phyloP scores from a whole-genome alignment of 495 filamentous ascomycete genomes.

The Penicillium coprophilum region DNA sequence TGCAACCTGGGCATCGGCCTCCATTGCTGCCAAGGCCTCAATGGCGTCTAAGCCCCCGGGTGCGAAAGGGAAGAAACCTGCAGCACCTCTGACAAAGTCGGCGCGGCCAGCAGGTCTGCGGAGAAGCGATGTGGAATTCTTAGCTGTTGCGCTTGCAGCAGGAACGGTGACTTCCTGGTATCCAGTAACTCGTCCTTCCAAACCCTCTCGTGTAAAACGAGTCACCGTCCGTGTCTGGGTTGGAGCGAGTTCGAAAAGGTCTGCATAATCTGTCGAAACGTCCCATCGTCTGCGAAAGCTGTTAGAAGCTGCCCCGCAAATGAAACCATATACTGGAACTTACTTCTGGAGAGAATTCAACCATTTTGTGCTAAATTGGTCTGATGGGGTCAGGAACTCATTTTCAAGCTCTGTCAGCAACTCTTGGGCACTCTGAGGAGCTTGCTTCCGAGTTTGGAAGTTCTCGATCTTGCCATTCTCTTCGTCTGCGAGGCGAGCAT shows the following conservation, averaged over 20 bases:
- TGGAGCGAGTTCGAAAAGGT: constrained; percentile 81
- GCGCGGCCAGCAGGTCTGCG: constrained; percentile 84
- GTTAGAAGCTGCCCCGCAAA: constrained; percentile 19
- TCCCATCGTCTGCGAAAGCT: constrained; percentile 69
- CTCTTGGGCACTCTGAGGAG: constrained; percentile 47
- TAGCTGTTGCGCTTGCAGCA: constrained; percentile 85
- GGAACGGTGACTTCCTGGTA: constrained; percentile 95
- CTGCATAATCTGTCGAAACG: constrained; percentile 66
- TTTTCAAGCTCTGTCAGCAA: constrained; percentile 69
- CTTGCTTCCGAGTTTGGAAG: constrained; percentile 55
- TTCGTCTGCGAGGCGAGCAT: constrained; percentile 37
- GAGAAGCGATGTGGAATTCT: constrained; percentile 90
- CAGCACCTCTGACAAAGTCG: constrained; percentile 92
- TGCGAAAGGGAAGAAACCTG: constrained; percentile 94
- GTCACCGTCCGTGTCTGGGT: constrained; percentile 92
- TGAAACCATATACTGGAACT: constrained; percentile 18
- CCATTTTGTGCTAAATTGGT: constrained; percentile 76
- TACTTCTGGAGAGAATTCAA: constrained; percentile 82
- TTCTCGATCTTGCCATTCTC: constrained; percentile 32
- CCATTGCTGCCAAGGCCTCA: constrained; percentile 73
- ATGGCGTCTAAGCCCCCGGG: constrained; percentile 88
- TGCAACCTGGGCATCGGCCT: constrained; percentile 57
- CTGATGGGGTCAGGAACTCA: constrained; percentile 75
- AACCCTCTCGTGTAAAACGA: constrained; percentile 85
- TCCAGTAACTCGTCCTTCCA: constrained; percentile 90